Evolutionary conservation across 177 flowering plant genomes (phyloP), one percentile per base, ranked within the genome.

Genomic region (Telopea speciosissima): DNA sequence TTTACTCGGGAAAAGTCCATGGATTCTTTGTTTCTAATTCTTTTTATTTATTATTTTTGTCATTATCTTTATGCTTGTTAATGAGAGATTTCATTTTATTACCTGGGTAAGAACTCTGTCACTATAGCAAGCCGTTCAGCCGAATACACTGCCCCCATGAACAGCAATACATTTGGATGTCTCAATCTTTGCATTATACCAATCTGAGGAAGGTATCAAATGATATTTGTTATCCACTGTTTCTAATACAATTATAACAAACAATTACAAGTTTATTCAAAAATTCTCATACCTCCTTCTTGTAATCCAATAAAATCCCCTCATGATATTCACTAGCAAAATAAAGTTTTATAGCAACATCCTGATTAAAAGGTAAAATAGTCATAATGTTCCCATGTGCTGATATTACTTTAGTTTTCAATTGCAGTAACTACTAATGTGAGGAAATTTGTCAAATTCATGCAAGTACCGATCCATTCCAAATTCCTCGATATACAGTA

Each of bases 261-360:
- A 9, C 31, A 66, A 42, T 59, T 28, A 3, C 21, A 44, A 40
- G 36, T n/a, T 70, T 16, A 23, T 66, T 26, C 56, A 56, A n/a
- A 33, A 16, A 16, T 69, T 22, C 9, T 5, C 24, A 11, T 73
- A 90, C 98, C 98, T 93, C 98, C 62, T 88, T 90, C 70, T 74
- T 83, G 81, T 85, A 88, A 79, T 84, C 92, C 7, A 71, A 71
- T 64, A 88, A 78, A 68, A 84, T 88, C 33, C 77, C 86, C 26
- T 89, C 90, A 58, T 8, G 79, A 66, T 84, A 86, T 54, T 87
- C 87, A 78, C 77, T 78, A 31, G 73, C 85, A 65, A 78, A 68
- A 74, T 83, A 90, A 58, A 90, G 85, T 79, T 93, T 93, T 52
- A 90, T 75, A 6, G 97, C 96, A 75, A 93, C 95, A 83, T 93